Conservation (phyloP, 345 rosid species). For the Brassica incana region DNA sequence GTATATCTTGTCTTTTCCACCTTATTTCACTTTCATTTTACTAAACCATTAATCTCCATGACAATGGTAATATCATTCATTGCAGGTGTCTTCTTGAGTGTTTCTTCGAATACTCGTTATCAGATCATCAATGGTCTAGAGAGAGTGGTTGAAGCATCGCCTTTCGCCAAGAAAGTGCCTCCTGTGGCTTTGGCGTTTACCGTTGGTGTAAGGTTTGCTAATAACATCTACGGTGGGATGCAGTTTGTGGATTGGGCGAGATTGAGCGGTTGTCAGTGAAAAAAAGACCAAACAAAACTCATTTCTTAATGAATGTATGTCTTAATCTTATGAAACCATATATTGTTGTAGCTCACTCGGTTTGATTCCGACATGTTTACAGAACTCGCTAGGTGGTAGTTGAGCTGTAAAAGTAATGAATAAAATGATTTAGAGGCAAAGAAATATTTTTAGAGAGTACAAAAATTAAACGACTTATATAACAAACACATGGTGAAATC, state of each 20-base stretch:
- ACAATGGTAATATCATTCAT: neutral
- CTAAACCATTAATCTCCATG: neutral
- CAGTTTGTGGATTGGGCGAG: conserved; percentile 95
- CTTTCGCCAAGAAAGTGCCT: conserved; percentile 67
- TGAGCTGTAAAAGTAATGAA: conserved; percentile 4
- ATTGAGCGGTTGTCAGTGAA: conserved; percentile 62
- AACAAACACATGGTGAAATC: conserved; percentile 37
- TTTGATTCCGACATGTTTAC: conserved; percentile 9
- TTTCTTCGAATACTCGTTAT: conserved; percentile 86
- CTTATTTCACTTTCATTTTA: neutral
- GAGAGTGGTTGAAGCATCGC: conserved; percentile 68
- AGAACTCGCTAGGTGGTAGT: conserved; percentile 17
- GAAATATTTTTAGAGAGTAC: neutral
- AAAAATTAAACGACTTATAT: neutral
- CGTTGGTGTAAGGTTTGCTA: conserved; percentile 75
- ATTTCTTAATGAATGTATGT: neutral
- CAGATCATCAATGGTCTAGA: conserved; percentile 81
- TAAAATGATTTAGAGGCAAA: neutral
- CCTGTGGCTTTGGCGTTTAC: conserved; percentile 86
- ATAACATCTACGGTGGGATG: conserved; percentile 87
- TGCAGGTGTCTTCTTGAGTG: conserved; percentile 71
- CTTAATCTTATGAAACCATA: conserved; percentile 4
- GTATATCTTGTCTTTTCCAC: conserved; percentile 42
- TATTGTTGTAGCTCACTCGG: conserved; percentile 10
- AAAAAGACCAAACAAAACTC: neutral